Percentiles rank a stretch among this genome's conserved stretches.
Conservation (phyloP, 129 eudicot species). For the Deinandra increscens region DNA sequence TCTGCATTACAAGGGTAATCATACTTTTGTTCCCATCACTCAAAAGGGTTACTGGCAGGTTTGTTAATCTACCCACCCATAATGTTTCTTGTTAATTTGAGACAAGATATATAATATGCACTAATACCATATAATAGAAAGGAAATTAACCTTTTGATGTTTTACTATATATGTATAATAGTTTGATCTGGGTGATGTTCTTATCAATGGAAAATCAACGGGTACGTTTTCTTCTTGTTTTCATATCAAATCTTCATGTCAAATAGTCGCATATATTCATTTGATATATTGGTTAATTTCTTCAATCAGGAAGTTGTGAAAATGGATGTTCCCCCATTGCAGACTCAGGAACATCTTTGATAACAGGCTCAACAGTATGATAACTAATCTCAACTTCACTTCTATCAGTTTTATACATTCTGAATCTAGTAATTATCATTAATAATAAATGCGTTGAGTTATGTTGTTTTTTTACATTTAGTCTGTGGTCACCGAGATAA, state of each 20-base stretch:
- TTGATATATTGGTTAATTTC: not conserved
- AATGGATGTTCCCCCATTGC: slow-evolving; percentile 80
- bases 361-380: slow-evolving; percentile 72
- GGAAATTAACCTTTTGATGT: too few relatives aligned
- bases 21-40: slow-evolving; percentile 65
- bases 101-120: too few relatives aligned
- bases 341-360: slow-evolving; percentile 85
- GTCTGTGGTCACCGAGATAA: slow-evolving; percentile 59
- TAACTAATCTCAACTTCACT: not conserved
- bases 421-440: not conserved
- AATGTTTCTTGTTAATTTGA: not conserved
- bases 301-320: slow-evolving; percentile 48
- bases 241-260: not conserved
- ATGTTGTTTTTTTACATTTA: slow-evolving; percentile 24
- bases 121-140: too few relatives aligned
- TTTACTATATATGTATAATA: too few relatives aligned
- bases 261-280: not conserved
- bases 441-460: not conserved
- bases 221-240: slow-evolving; percentile 35
- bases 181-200: slow-evolving; percentile 72
- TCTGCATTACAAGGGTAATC: slow-evolving; percentile 58
- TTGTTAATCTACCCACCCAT: slow-evolving; percentile 16
- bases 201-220: slow-evolving; percentile 55
- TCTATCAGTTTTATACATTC: not conserved
- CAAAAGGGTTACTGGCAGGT: slow-evolving; percentile 92